phyloP scores from a whole-genome alignment of 768 basidiomycete genomes.

The Pulveroboletus sp. region DNA sequence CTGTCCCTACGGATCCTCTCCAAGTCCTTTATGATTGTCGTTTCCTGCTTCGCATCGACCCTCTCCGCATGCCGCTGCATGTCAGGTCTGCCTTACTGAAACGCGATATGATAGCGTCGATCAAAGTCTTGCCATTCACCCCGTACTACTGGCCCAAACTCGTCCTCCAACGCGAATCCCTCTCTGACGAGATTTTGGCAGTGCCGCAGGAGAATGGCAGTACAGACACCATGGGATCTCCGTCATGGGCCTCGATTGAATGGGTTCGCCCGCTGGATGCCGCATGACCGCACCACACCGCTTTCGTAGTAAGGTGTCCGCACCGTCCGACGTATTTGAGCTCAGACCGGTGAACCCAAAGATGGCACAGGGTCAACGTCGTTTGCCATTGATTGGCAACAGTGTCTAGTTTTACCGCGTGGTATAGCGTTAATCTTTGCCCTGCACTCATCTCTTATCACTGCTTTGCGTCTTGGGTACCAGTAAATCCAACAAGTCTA shows the following conservation, averaged over 20 bases:
- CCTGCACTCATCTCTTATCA: not conserved
- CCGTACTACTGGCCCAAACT: slow-evolving; percentile 49
- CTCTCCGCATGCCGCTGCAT: slow-evolving; percentile 38
- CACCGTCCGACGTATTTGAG: not conserved
- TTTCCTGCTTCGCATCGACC: slow-evolving; percentile 49
- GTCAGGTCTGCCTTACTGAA: slow-evolving; percentile 30
- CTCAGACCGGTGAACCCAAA: not conserved
- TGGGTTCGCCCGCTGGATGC: slow-evolving; percentile 41
- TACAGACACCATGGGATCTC: slow-evolving; percentile 6
- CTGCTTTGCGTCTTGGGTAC: not conserved
- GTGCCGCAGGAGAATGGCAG: slow-evolving; percentile 9
- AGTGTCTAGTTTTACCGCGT: not conserved
- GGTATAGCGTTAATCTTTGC: not conserved
- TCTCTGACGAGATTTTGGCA: slow-evolving; percentile 23
- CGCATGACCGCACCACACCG: not conserved
- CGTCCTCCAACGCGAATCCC: slow-evolving; percentile 22
- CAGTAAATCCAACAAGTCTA: not conserved
- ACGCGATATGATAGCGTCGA: slow-evolving; percentile 20
- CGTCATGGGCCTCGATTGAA: slow-evolving; percentile 40
- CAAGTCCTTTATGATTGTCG: slow-evolving; percentile 61
- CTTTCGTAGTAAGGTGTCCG: not conserved
- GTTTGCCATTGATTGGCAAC: not conserved
- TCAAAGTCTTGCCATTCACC: slow-evolving; percentile 35
- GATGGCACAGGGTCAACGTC: not conserved
- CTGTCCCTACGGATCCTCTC: slow-evolving; percentile 11